Conservation (phyloP, 1,139 yeast species). For the Maudiozyma humilis region DNA sequence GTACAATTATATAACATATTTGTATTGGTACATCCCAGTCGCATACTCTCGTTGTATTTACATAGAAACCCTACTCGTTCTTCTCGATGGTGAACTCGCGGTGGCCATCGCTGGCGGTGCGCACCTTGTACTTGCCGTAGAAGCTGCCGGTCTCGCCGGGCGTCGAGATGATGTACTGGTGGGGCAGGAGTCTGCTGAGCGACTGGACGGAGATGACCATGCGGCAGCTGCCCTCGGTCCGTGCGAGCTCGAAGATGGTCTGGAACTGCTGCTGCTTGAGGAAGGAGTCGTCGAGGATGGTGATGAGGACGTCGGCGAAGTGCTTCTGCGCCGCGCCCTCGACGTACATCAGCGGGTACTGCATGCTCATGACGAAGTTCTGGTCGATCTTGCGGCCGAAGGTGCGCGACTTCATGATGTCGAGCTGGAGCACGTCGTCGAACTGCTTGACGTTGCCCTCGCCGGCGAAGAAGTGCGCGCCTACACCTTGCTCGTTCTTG, state of each 20-base stretch:
- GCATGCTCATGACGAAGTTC: conserved; percentile 7
- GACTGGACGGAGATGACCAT: conserved; percentile 14
- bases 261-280: conserved; percentile 1
- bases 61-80: not conserved
- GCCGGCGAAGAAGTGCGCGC: conserved; percentile 11
- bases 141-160: conserved; percentile 15
- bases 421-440: conserved; percentile 2
- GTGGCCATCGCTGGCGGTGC: conserved; percentile 13
- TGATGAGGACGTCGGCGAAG: conserved; percentile 6
- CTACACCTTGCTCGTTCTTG: conserved; percentile 7
- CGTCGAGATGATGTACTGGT: conserved; percentile 16
- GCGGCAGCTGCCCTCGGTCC: conserved; percentile 10
- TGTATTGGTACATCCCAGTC: too few species aligned
- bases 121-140: conserved; percentile 12
- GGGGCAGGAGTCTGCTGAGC: conserved; percentile 10
- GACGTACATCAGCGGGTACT: conserved; percentile 8
- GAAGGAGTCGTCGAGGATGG: conserved; percentile 8
- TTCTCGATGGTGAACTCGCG: conserved; percentile 16
- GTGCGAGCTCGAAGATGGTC: conserved; percentile 8
- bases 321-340: conserved; percentile 1
- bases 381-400: conserved; percentile 5
- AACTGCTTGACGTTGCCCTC: not conserved
- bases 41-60: not conserved
- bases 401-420: conserved; percentile 3
- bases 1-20: too few species aligned